These are phyloP conservation scores for Plenodomus biglobosus DNA, from an alignment of 2,329 filamentous ascomycete genomes.

Conservation along the genomic window DNA sequence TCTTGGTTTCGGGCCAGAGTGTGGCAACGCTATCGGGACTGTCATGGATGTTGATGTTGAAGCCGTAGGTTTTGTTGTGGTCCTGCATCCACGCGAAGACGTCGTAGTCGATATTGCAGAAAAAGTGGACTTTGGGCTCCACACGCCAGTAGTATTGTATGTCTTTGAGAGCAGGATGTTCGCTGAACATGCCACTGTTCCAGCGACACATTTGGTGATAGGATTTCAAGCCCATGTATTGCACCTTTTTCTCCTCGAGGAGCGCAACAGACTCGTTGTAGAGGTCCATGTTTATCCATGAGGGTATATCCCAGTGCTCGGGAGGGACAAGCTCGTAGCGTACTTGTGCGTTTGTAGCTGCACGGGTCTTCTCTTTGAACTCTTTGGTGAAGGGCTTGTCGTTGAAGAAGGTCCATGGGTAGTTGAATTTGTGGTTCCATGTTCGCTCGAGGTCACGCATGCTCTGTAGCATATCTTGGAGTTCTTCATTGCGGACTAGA, in stretches of 20 bases:
- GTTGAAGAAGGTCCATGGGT: constrained; percentile 99
- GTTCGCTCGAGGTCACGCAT: constrained; percentile 92
- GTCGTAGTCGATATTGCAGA: constrained; percentile 98
- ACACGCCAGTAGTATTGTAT: constrained; percentile 97
- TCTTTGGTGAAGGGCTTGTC: constrained; percentile 90
- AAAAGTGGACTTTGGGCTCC: constrained; percentile 98
- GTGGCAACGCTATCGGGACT: constrained; percentile 80
- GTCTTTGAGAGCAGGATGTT: constrained; percentile 81
- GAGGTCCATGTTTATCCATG: constrained; percentile 88
- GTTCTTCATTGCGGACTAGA: constrained; percentile 88
- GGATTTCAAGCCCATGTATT: constrained; percentile 84
- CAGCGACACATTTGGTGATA: constrained; percentile 99
- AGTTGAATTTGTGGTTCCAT: constrained; percentile 99
- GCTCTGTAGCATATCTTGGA: constrained; percentile 78
- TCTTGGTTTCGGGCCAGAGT: constrained; percentile 92
- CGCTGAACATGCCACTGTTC: constrained; percentile 98
- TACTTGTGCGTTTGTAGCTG: constrained; percentile 83
- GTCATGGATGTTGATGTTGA: constrained; percentile 97
- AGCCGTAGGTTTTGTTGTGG: constrained; percentile 98
- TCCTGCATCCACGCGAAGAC: constrained; percentile 98
- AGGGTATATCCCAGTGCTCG: constrained; percentile 89
- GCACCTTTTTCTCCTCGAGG: constrained; percentile 79
- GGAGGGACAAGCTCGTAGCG: constrained; percentile 87
- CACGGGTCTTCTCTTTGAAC: constrained; percentile 81
- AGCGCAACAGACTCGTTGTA: constrained; percentile 82